These are phyloP conservation scores for Eutrema yunnanense DNA, from an alignment of 345 rosid genomes.

Conservation along the genomic window DNA sequence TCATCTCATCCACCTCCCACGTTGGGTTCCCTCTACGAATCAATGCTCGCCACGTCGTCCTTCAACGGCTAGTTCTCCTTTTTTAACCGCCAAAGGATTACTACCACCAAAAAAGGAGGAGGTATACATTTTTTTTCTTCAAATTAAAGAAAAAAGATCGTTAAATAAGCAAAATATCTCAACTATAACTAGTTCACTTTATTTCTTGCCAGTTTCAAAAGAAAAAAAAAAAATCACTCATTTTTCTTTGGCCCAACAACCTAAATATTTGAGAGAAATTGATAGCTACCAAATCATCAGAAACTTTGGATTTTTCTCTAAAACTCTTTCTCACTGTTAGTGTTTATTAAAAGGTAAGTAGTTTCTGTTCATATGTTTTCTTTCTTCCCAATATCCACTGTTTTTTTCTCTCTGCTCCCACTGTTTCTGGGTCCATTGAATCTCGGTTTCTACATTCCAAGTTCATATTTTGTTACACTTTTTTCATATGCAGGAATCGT, in stretches of 20 bases:
- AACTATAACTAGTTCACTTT: background rate
- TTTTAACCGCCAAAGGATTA: background rate
- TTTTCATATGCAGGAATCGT: background rate
- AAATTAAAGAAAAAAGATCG: background rate
- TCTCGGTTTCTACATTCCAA: background rate
- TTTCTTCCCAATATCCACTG: background rate
- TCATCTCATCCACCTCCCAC: constrained; percentile 12
- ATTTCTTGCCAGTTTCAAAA: background rate
- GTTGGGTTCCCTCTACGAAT: background rate
- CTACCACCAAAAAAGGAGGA: background rate
- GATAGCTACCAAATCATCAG: background rate
- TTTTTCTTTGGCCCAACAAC: background rate
- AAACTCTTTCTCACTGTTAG: background rate
- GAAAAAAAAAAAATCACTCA: background rate
- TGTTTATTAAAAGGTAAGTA: background rate
- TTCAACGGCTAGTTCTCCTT: constrained; percentile 6
- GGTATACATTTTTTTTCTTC: background rate
- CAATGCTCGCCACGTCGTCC: constrained; percentile 22
- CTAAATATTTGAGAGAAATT: background rate
- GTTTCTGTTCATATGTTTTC: constrained; percentile 4
- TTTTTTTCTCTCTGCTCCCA: constrained; percentile 6
- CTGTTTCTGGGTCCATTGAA: constrained; percentile 1
- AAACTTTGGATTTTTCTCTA: background rate
- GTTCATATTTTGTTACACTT: background rate
- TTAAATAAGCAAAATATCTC: background rate